Evolutionary conservation across 148 eudicot genomes (phyloP), one percentile per base, ranked within the genome.

Genomic region (Rhododendron henanense): DNA sequence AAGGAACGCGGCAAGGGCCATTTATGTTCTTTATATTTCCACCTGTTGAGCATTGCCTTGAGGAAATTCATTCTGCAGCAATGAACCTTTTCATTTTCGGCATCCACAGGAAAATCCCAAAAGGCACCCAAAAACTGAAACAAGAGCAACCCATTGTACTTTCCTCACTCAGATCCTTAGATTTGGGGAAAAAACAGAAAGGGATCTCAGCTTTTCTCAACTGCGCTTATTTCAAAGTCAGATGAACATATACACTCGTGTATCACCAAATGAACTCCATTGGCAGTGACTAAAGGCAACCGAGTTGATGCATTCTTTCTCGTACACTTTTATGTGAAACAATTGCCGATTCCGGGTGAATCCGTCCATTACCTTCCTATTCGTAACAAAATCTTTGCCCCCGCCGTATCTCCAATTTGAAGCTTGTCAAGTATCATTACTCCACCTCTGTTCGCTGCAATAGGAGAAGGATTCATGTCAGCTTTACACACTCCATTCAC

Each of bases 391-490:
- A 87, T 33, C 51, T 41, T 67, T 31, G 55, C 48, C 18, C 81
- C 50, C 10, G 25, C 48, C 8, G 5, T 33, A 11, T 31, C 41
- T 71, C 19, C 76, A 33, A 71, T 11, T 71, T 19, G 33, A n/a
- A 61, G 57, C 44, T 44, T 80, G 18, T 50, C 79, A 69, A 28
- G 55, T 48, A 76, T 69, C 55, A 63, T 37, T 51, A 19, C 80
- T 31, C 37, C 2, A 31, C 47, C 28, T 67, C 86, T 51, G 45
- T 87, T 67, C 88, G 80, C 88, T 87, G 86, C 86, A 87, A 78
- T 10, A 55, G 78, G 41, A 83, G 80, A 73, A 45, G 21, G 86
- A 77, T 50, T 28, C 59, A 47, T 81, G 61, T 83, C 10, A 82
- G 77, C 81, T 31, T 15, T 55, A 59, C 65, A 0, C 35, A 61